Conservation (phyloP, 75 land plant genomes). For the Gnetum montanum region DNA sequence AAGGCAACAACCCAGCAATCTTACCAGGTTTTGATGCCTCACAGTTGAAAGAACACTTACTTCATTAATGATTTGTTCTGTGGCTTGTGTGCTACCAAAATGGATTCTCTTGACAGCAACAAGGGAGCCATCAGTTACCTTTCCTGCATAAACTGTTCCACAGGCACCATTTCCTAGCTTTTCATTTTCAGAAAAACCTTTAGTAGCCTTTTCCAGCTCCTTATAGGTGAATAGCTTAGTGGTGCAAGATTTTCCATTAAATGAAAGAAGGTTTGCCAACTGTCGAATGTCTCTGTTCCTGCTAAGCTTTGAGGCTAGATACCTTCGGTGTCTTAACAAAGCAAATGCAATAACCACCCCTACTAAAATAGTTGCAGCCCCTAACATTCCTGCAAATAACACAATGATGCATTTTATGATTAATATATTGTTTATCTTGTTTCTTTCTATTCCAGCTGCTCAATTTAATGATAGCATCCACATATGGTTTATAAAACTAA, state of each 20-base stretch:
- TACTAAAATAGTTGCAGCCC: slow-evolving; percentile 5
- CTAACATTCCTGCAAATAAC: slow-evolving; percentile 3
- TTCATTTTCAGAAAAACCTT: slow-evolving; percentile 15
- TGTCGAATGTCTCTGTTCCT: not conserved
- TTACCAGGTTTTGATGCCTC: slow-evolving; percentile 22
- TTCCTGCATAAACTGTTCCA: slow-evolving; percentile 15
- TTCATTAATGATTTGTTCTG: slow-evolving; percentile 22
- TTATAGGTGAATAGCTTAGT: slow-evolving; percentile 16
- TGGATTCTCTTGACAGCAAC: slow-evolving; percentile 16
- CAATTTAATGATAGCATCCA: too few species aligned
- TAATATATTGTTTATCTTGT: too few species aligned
- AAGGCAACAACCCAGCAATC: slow-evolving; percentile 27
- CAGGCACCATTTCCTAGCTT: slow-evolving; percentile 14
- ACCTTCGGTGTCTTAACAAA: not conserved
- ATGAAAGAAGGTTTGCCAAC: slow-evolving; percentile 7
- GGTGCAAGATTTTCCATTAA: slow-evolving; percentile 4
- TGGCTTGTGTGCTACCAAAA: slow-evolving; percentile 9
- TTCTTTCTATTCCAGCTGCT: too few species aligned
- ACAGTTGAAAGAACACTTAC: slow-evolving; percentile 28
- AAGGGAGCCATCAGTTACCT: slow-evolving; percentile 10
- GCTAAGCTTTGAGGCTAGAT: not conserved
- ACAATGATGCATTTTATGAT: not conserved
- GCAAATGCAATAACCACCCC: slow-evolving; percentile 8
- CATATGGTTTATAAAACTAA: too few species aligned
- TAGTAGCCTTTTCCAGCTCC: slow-evolving; percentile 25